Conservation (phyloP, 225 moss, liverwort and hornwort genomes). For the Marchantia paleacea region DNA sequence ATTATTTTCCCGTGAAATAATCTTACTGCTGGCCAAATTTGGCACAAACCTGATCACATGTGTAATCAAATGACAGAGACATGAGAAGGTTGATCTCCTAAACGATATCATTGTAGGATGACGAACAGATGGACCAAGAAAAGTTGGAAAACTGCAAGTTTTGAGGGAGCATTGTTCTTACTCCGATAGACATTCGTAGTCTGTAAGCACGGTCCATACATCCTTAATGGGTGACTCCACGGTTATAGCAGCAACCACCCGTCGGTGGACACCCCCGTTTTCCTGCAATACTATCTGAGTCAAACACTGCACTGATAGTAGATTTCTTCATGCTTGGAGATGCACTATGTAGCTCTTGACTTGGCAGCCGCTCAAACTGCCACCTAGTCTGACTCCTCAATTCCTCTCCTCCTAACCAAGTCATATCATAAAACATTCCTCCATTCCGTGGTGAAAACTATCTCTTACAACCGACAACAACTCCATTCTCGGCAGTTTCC, state of each 20-base stretch:
- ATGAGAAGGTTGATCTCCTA: not conserved
- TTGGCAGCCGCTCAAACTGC: not conserved
- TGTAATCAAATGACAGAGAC: not conserved
- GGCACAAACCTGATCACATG: constrained; percentile 70
- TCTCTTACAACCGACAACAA: not conserved
- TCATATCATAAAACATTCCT: not conserved
- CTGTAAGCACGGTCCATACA: constrained; percentile 84
- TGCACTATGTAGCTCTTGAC: not conserved
- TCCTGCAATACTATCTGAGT: constrained; percentile 49
- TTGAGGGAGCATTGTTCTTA: constrained; percentile 20
- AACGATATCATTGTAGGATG: not conserved
- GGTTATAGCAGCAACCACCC: constrained; percentile 87
- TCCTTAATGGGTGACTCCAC: constrained; percentile 75
- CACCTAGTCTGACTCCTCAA: too few species aligned
- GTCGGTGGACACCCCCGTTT: constrained; percentile 85
- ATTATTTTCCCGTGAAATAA: constrained; percentile 68
- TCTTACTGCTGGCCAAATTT: constrained; percentile 75
- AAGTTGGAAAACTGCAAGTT: not conserved
- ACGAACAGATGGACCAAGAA: not conserved
- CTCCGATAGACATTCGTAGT: constrained; percentile 87
- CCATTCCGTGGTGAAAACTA: not conserved
- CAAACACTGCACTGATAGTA: not conserved
- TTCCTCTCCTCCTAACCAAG: not conserved
- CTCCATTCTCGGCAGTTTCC: not conserved
- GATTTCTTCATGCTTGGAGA: not conserved